Conservation (phyloP, 2,329 filamentous ascomycete species). For the Ophiocordyceps unilateralis region DNA sequence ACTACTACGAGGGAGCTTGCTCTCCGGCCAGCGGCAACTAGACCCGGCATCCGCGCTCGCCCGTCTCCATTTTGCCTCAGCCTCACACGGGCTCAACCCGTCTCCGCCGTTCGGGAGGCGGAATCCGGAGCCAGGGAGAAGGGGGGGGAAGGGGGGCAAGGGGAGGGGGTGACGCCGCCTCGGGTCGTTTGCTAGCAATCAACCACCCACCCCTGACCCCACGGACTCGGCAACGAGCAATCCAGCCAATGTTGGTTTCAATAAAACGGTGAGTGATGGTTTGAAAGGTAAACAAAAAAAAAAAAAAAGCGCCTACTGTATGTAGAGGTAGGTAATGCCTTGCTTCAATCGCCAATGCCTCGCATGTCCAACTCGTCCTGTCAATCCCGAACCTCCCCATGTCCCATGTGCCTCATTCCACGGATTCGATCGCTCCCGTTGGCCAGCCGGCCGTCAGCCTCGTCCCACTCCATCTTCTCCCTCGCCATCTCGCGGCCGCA, state of each 20-base stretch:
- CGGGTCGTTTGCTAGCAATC: background rate
- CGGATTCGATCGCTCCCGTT: background rate
- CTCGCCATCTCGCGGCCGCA: constrained; percentile 19
- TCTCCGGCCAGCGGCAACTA: background rate
- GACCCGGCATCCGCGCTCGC: background rate
- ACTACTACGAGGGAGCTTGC: too few species aligned
- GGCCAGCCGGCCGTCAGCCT: constrained; percentile 5
- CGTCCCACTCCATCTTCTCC: constrained; percentile 18
- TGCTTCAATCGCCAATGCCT: too few species aligned
- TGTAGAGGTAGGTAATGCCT: too few species aligned
- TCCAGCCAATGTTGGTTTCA: too few species aligned
- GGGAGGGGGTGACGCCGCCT: background rate
- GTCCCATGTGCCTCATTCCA: background rate
- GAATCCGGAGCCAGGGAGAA: background rate
- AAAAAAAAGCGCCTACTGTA: too few species aligned
- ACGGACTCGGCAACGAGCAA: too few species aligned
- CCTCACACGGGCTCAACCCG: background rate
- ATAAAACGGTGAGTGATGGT: too few species aligned
- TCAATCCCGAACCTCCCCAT: background rate
- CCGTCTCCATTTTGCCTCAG: background rate
- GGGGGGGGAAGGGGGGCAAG: too few species aligned
- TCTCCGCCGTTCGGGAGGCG: too few species aligned
- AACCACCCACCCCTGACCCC: too few species aligned
- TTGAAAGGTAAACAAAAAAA: too few species aligned
- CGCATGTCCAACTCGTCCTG: too few species aligned